Percentiles rank a stretch among this genome's conserved stretches.
Evolutionary conservation across 768 basidiomycete genomes (phyloP).

Genomic region (Dioszegia hungarica): DNA sequence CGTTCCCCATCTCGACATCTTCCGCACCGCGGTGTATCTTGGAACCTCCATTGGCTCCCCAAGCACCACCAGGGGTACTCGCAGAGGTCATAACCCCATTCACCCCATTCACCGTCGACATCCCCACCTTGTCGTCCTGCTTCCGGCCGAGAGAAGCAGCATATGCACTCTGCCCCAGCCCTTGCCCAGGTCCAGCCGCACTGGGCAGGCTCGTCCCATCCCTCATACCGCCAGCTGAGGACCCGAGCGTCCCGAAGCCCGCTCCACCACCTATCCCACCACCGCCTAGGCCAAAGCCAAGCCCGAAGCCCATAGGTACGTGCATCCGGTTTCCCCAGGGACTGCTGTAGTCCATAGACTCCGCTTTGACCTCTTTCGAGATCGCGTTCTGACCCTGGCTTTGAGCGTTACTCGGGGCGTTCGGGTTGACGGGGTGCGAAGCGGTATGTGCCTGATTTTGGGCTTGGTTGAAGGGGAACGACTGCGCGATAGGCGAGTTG

Average conservation of each 20-base stretch:
- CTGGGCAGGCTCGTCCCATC: background rate
- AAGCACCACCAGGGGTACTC: background rate
- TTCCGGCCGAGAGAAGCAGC: too few species aligned
- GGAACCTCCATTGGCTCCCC: background rate
- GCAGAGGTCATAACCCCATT: background rate
- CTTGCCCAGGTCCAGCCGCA: background rate
- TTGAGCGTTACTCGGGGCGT: background rate
- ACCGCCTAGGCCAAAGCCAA: slow-evolving; percentile 1
- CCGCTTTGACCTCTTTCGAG: background rate
- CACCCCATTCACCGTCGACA: too few species aligned
- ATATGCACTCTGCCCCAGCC: too few species aligned
- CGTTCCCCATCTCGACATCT: too few species aligned
- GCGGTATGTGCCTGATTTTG: background rate
- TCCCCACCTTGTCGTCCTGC: too few species aligned
- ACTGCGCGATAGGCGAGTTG: background rate
- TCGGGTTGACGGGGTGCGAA: background rate
- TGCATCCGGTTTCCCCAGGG: background rate
- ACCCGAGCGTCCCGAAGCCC: slow-evolving; percentile 1
- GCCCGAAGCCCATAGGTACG: slow-evolving; percentile 5
- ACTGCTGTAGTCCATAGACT: background rate
- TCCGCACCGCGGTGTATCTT: background rate
- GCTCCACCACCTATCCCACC: background rate
- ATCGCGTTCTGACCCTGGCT: background rate
- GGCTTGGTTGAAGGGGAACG: background rate
- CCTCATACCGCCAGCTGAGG: background rate